Base-by-base conservation (phyloP, 2,329 filamentous ascomycete species). In the Microdochium bolleyi region DNA sequence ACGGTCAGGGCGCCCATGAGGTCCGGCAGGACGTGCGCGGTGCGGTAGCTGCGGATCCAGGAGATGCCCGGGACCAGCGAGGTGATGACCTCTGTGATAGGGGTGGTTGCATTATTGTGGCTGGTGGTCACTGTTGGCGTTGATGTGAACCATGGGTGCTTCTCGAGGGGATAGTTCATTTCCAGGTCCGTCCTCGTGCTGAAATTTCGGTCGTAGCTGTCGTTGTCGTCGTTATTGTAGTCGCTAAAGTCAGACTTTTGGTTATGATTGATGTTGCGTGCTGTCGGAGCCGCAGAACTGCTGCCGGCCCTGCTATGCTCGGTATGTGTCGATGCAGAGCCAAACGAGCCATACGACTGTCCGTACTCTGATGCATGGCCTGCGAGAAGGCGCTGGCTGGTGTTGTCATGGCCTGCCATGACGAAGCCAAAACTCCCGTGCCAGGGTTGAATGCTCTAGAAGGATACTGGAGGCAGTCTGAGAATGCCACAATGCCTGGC, bases 1-100 rank as follows among this genome's bases (percentile, higher is more conserved):
- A 89, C 83, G 3, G 86, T 89, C 53, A 89, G 67, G 22, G 85
- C 85, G n/a, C 85, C 82, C 48, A 87, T 70, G 13, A 89, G 67
- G 62, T 89, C 86, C 22, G 85, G 85, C 54, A 77, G 74, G n/a
- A 89, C 63, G 64, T 81, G 87, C 10, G 73, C 72, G 78, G 78
- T 82, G 55, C 76, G 75, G 64, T 89, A 89, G 64, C 88, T 84
- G 48, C 69, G 70, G 48, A 86, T 79, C 86, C 86, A 89, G 57
- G 83, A 85, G 55, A 87, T 71, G 53, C 85, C 80, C 1, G 86
- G 86, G 50, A 89, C 13, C 7, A 24, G 3, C 13, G 21, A 19
- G 3, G 41, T 46, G 3, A 46, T 7, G 41, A 46, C 7, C 21
- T 46, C 14, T 19, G n/a, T n/a, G n/a, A 19, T 22, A 5, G 41